Evolutionary conservation across 306 rosid genomes (phyloP), one percentile per base, ranked within the genome.

Genomic region (Cucurbita pepo): DNA sequence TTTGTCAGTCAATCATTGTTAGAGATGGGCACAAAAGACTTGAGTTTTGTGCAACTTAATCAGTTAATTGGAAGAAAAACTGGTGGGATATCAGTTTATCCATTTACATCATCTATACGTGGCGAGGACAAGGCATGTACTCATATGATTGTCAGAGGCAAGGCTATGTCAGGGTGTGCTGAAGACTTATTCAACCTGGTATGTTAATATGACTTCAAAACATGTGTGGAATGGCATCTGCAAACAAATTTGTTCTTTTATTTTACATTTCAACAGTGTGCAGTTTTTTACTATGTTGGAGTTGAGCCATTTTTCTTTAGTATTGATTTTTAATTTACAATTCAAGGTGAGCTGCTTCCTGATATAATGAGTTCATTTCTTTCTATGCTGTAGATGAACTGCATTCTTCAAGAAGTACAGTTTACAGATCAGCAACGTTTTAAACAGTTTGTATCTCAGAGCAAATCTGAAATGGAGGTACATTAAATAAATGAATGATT

Each of bases 391-490:
- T 78, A 94, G 99, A 87, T 94, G 72, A 89, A 88, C 76, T 44
- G 87, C 67, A 85, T 94, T 80, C 84, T 94, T 78, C 99, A 89
- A 89, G 97, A 91, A 59, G 99, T 94, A 77, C 99, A 89, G 77
- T 94, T 91, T 76, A 87, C 91, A 57, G 99, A 94, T 77, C 97
- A 88, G 87, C 97, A 89, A 22, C 96, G 99, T 51, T 94, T 94
- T 88, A 94, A 87, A 79, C 99, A 91, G 79, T 91, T 94, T 80
- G 92, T 94, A 74, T 83, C 90, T 80, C 99, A 94, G 80, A 94
- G 99, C 89, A 91, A 85, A 84, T 87, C 99, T 12, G 83, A 95
- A 83, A 94, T 94, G 99, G 97, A 91, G 99, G 99, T 94, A 86
- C 14, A 25, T 67, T 40, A 48, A 45, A 64, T 75, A 69, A 41